These are phyloP conservation scores for Kodamaea lidongshanica DNA, from an alignment of 805 yeast genomes.

Conservation along the genomic window DNA sequence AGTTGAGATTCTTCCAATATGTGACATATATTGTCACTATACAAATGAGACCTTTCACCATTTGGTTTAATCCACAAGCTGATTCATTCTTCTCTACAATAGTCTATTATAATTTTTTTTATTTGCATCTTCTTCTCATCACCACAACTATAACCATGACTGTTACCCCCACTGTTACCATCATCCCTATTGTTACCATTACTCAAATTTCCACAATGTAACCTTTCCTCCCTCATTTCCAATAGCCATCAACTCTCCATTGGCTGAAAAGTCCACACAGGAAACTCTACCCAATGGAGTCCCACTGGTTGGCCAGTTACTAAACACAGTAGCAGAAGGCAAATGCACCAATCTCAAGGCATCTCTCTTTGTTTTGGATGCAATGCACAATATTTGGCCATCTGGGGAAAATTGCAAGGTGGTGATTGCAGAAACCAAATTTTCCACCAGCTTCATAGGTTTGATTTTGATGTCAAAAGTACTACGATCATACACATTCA, in stretches of 20 bases:
- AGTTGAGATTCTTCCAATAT: constrained; percentile 96
- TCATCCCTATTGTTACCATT: too few relatives aligned
- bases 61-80: constrained; percentile 96
- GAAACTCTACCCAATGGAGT: constrained; percentile 97
- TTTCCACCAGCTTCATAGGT: constrained; percentile 66
- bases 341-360: constrained; percentile 81
- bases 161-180: too few relatives aligned
- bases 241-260: constrained; percentile 74
- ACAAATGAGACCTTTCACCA: constrained; percentile 97
- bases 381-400: constrained; percentile 82
- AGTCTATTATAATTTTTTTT: too few relatives aligned
- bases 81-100: too few relatives aligned
- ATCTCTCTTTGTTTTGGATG: constrained; percentile 80
- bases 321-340: constrained; percentile 78
- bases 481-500: constrained; percentile 69
- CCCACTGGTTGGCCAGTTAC: constrained; percentile 96
- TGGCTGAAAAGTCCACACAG: constrained; percentile 68
- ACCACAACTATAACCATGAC: too few relatives aligned
- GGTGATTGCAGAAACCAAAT: constrained; percentile 75
- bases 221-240: constrained; percentile 91
- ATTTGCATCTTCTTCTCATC: too few relatives aligned
- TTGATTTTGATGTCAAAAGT: constrained; percentile 20
- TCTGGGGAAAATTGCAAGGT: constrained; percentile 70
- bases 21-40: constrained; percentile 97
- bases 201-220: constrained; percentile 78